Evolutionary conservation across 352 stramenopile species (phyloP).

Genomic region (Pythium aristosporum): DNA sequence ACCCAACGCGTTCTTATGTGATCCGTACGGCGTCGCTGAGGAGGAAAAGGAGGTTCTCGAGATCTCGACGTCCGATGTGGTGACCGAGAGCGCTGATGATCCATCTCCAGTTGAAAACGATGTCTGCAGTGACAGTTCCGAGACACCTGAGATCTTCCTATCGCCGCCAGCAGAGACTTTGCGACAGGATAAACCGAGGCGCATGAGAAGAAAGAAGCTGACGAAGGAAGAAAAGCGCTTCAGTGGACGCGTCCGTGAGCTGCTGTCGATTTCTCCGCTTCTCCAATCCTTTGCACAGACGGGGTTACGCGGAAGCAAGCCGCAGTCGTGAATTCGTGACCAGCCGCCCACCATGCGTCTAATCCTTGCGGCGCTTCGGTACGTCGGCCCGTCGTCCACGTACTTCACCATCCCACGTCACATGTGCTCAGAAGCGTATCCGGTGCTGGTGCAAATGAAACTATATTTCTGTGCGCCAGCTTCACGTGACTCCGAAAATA

Average conservation of each 20-base stretch:
- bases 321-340: too few species aligned
- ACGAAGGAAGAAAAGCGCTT: conserved; percentile 8
- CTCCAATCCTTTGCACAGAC: conserved; percentile 9
- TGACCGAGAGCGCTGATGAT: not conserved
- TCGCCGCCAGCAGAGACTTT: not conserved
- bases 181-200: not conserved
- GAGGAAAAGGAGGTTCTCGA: not conserved
- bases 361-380: too few species aligned
- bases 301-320: not conserved
- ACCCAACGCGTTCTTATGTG: not conserved
- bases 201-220: conserved; percentile 4
- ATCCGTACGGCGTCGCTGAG: not conserved
- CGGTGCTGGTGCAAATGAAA: too few species aligned
- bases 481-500: too few species aligned
- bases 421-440: too few species aligned
- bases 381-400: too few species aligned
- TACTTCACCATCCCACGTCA: too few species aligned
- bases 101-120: not conserved
- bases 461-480: too few species aligned
- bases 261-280: conserved; percentile 15
- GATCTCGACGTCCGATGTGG: too few species aligned
- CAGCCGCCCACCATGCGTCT: too few species aligned
- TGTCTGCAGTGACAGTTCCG: not conserved
- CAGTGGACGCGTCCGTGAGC: not conserved
- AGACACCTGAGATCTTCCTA: not conserved